phyloP scores from a whole-genome alignment of 306 rosid species.

The Hylodesmum podocarpum region DNA sequence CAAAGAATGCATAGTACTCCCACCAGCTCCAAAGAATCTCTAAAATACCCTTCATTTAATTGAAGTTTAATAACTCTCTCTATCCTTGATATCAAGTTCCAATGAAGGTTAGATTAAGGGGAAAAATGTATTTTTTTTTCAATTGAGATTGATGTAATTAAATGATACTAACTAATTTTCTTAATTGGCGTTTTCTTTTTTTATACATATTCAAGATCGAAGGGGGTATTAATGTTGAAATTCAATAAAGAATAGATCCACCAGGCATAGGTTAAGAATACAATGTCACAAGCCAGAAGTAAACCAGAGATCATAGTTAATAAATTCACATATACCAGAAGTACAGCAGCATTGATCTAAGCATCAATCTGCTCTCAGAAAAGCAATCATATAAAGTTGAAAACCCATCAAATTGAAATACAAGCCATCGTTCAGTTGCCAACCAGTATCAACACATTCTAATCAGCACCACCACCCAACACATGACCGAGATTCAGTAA shows the following conservation, averaged over 20 bases:
- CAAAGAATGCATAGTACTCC: not conserved
- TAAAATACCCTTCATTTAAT: no score
- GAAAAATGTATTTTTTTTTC: no score
- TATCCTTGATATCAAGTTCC: no score
- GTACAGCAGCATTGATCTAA: no score
- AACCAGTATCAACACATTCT: not conserved
- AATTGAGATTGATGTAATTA: no score
- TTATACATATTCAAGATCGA: no score
- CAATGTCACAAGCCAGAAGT: not conserved
- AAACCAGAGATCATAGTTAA: not conserved
- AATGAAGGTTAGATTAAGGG: no score
- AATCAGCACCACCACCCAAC: not conserved
- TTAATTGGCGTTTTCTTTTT: no score
- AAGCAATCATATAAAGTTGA: not conserved
- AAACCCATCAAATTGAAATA: not conserved
- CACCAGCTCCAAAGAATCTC: no score
- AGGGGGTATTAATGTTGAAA: constrained; percentile 3
- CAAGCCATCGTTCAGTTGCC: not conserved
- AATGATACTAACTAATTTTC: no score
- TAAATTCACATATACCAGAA: not conserved
- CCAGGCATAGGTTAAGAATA: not conserved
- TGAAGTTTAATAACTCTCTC: no score
- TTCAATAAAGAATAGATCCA: not conserved
- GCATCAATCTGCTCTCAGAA: constrained; percentile 6
- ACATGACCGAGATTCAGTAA: not conserved